These are phyloP conservation scores for Tolypocladium capitatum DNA, from an alignment of 2,329 filamentous ascomycete genomes.

Conservation along the genomic window DNA sequence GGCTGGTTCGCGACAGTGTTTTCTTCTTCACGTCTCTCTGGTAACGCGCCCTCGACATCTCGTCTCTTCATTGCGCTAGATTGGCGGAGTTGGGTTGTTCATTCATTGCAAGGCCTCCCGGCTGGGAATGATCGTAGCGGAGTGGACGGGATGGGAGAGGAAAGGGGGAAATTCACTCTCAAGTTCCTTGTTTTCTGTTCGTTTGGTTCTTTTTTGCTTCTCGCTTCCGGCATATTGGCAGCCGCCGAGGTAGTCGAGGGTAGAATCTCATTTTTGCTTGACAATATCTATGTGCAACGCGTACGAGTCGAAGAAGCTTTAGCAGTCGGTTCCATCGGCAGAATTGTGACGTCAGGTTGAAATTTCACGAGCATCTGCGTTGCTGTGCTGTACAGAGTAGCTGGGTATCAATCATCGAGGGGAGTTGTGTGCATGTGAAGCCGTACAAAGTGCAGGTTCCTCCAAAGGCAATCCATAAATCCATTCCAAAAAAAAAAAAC, in stretches of 20 bases:
- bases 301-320: neutral
- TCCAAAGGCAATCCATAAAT: neutral
- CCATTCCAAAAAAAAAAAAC: no score
- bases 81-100: slow-evolving; percentile 13
- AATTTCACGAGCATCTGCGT: neutral
- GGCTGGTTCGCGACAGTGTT: slow-evolving; percentile 5
- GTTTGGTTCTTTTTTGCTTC: neutral
- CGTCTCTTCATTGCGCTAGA: slow-evolving; percentile 13
- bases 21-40: slow-evolving; percentile 6
- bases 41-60: slow-evolving; percentile 4
- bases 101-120: slow-evolving; percentile 7
- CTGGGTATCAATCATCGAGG: neutral
- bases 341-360: neutral
- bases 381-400: neutral
- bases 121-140: slow-evolving; percentile 10
- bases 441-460: neutral
- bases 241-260: neutral
- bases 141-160: slow-evolving; percentile 8
- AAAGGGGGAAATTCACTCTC: neutral
- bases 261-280: neutral
- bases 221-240: neutral
- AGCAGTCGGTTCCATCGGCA: neutral
- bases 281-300: neutral
- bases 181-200: neutral
- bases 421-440: neutral